Evolutionary conservation across 169 alveolate species (phyloP).

Genomic region (Cryptosporidium sp.): DNA sequence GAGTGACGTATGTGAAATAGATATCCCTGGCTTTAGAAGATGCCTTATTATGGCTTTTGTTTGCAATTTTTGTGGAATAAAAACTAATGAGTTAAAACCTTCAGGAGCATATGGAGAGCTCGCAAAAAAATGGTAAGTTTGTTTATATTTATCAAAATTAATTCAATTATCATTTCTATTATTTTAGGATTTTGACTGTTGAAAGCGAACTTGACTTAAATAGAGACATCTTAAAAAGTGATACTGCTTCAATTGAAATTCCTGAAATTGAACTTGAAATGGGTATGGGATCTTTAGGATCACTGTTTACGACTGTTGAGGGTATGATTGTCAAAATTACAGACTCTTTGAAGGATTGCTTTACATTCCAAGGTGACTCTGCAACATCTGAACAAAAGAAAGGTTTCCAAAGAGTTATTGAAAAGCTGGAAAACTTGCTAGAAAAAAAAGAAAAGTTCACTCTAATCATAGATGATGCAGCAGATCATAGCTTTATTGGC

Average conservation of each 20-base stretch:
- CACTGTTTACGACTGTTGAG: constrained; percentile 95
- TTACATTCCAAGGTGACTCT: constrained; percentile 96
- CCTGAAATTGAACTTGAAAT: constrained; percentile 94
- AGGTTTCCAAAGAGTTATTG: constrained; percentile 79
- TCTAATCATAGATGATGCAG: constrained; percentile 92
- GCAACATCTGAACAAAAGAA: constrained; percentile 78
- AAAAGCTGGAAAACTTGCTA: constrained; percentile 79
- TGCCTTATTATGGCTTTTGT: constrained; percentile 93
- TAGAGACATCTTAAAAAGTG: constrained; percentile 95
- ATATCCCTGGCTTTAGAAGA: constrained; percentile 96
- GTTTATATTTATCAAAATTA: not conserved
- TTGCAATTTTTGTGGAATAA: constrained; percentile 94
- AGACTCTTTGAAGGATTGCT: constrained; percentile 85
- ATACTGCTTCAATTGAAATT: constrained; percentile 90
- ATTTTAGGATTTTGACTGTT: constrained; percentile 38
- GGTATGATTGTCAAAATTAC: constrained; percentile 91
- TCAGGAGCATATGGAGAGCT: constrained; percentile 95
- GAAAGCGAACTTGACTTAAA: constrained; percentile 86
- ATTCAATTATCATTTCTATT: not conserved
- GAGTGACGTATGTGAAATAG: constrained; percentile 91
- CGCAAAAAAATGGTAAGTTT: constrained; percentile 88
- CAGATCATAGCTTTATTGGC: constrained; percentile 91
- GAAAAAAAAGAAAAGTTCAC: constrained; percentile 81
- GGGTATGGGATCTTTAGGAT: constrained; percentile 92
- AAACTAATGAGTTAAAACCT: constrained; percentile 94